phyloP scores from a whole-genome alignment of 441 rosid species.

The Populus hybrid region DNA sequence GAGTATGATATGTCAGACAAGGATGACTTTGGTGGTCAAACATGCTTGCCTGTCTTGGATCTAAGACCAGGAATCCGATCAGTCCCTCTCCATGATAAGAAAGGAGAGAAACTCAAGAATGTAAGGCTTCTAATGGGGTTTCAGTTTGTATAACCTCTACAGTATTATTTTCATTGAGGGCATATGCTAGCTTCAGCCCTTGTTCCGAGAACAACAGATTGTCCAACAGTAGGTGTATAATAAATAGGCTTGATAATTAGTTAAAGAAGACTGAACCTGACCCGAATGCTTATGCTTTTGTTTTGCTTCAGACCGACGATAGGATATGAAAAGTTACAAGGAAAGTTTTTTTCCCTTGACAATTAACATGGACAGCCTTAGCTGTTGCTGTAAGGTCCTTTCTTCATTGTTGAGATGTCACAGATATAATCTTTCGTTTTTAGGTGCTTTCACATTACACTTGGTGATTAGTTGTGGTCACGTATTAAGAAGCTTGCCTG shows the following conservation, averaged over 20 bases:
- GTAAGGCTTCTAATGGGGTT: slow-evolving; percentile 71
- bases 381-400: slow-evolving; percentile 3
- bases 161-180: not conserved
- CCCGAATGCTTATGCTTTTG: not conserved
- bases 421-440: not conserved
- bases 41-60: slow-evolving; percentile 66
- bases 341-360: not conserved
- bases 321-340: slow-evolving; percentile 2
- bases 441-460: not conserved
- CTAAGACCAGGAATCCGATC: slow-evolving; percentile 70
- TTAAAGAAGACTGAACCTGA: not conserved
- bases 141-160: slow-evolving; percentile 38
- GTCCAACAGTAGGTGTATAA: not conserved
- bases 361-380: not conserved
- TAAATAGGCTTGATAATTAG: not conserved
- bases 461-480: not conserved
- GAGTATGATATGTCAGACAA: slow-evolving; percentile 30
- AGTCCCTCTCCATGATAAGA: slow-evolving; percentile 42
- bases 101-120: slow-evolving; percentile 55
- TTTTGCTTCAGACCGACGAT: slow-evolving; percentile 1
- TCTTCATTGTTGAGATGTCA: not conserved
- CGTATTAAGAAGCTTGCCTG: not conserved
- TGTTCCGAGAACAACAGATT: not conserved
- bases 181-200: not conserved
- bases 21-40: slow-evolving; percentile 86